Evolutionary conservation across 805 yeast species (phyloP).

Genomic region (Jamesozyma jinghongensis): DNA sequence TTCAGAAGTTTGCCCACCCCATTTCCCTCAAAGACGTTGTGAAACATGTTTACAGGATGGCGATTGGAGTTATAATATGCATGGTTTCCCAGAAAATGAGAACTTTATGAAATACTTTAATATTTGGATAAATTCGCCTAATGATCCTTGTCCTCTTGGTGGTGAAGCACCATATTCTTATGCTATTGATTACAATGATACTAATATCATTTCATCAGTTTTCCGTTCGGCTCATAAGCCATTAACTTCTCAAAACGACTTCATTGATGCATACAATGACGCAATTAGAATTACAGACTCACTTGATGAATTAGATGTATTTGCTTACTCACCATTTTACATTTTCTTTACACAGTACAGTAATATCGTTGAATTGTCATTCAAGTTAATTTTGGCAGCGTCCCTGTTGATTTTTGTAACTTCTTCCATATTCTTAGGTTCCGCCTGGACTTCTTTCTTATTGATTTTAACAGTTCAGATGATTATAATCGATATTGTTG

Average conservation of each 20-base stretch:
- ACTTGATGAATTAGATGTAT: conserved; percentile 49
- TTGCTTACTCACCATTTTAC: conserved; percentile 91
- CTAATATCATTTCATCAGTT: conserved; percentile 45
- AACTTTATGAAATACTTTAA: conserved; percentile 64
- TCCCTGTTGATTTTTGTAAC: conserved; percentile 41
- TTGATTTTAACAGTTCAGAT: conserved; percentile 50
- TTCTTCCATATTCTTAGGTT: conserved; percentile 55
- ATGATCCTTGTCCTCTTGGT: conserved; percentile 90
- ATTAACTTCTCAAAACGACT: conserved; percentile 73
- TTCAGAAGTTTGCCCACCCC: conserved; percentile 50
- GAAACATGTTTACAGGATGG: conserved; percentile 58
- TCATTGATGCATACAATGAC: conserved; percentile 67
- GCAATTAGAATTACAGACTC: conserved; percentile 59
- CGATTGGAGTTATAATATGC: conserved; percentile 64
- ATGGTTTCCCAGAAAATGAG: conserved; percentile 68
- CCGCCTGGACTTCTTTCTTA: conserved; percentile 48
- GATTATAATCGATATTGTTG: conserved; percentile 67
- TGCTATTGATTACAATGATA: conserved; percentile 40
- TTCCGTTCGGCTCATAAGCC: conserved; percentile 78
- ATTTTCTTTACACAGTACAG: conserved; percentile 85
- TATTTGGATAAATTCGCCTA: conserved; percentile 76
- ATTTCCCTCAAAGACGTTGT: conserved; percentile 62
- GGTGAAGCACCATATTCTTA: conserved; percentile 86
- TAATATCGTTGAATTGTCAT: conserved; percentile 51
- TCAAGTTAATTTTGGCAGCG: conserved; percentile 46